Evolutionary conservation across 805 yeast genomes (phyloP).

Genomic region (Myxozyma geophila): DNA sequence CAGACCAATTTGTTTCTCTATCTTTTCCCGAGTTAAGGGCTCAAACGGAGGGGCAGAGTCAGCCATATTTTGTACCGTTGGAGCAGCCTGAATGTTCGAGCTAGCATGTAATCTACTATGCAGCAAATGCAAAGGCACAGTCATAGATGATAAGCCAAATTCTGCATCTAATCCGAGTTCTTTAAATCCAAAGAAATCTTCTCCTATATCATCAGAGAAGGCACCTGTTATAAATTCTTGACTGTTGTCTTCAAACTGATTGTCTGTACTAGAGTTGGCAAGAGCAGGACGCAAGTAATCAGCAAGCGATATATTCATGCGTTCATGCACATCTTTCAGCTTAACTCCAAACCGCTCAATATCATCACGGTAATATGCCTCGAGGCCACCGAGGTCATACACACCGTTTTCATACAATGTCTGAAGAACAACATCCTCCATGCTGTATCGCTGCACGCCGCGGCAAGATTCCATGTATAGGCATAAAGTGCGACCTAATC

Average conservation of each 20-base stretch:
- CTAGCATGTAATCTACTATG: slow-evolving; percentile 70
- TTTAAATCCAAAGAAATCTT: slow-evolving; percentile 95
- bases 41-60: slow-evolving; percentile 58
- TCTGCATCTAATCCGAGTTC: slow-evolving; percentile 94
- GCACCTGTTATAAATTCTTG: slow-evolving; percentile 96
- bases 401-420: slow-evolving; percentile 86
- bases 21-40: slow-evolving; percentile 57
- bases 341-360: slow-evolving; percentile 70
- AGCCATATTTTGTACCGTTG: slow-evolving; percentile 60
- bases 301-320: slow-evolving; percentile 71
- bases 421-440: slow-evolving; percentile 59
- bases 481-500: slow-evolving; percentile 71
- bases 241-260: slow-evolving; percentile 82
- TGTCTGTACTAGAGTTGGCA: slow-evolving; percentile 57
- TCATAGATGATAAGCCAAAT: slow-evolving; percentile 77
- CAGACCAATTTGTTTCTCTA: slow-evolving; percentile 60
- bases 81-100: slow-evolving; percentile 44
- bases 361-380: slow-evolving; percentile 73
- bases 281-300: slow-evolving; percentile 80
- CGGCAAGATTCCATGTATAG: slow-evolving; percentile 65
- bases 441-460: slow-evolving; percentile 39
- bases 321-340: slow-evolving; percentile 66
- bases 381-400: slow-evolving; percentile 73
- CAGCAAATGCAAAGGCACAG: slow-evolving; percentile 86
- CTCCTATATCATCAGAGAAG: slow-evolving; percentile 90